phyloP scores from a whole-genome alignment of 768 basidiomycete genomes.

The Serendipita sp. region DNA sequence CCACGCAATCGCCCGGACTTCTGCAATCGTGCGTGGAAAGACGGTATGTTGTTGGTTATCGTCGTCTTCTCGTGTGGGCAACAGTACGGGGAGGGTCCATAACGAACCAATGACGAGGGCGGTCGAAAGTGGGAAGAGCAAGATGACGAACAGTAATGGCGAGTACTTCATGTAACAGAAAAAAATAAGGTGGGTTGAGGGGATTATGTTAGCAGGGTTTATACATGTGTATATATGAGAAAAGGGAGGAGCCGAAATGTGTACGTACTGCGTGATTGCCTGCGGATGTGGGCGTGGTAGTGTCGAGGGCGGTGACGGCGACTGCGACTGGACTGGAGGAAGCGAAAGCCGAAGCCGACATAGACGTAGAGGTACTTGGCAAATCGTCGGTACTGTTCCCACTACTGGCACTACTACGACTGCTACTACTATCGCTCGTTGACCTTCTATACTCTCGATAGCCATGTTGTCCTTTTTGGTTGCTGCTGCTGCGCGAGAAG shows the following conservation, averaged over 20 bases:
- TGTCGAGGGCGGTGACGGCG: background rate
- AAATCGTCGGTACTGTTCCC: no score
- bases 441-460: no score
- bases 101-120: conserved; percentile 29
- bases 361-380: no score
- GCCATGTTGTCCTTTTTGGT: no score
- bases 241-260: background rate
- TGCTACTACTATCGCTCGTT: no score
- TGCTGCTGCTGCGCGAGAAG: no score
- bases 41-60: conserved; percentile 16
- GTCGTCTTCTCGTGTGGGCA: conserved; percentile 16
- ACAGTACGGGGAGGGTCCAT: conserved; percentile 41
- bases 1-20: conserved; percentile 56
- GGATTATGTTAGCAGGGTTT: no score
- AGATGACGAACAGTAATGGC: conserved; percentile 52
- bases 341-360: background rate
- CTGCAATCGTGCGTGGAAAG: conserved; percentile 61
- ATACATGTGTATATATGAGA: no score
- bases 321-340: background rate
- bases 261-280: conserved; percentile 10
- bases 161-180: conserved; percentile 16
- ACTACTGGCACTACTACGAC: no score
- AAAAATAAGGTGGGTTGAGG: no score
- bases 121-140: conserved; percentile 57
- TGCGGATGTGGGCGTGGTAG: background rate